Base-by-base conservation (phyloP, 83 land plant genomes). In the Isoetes engelmannii region DNA sequence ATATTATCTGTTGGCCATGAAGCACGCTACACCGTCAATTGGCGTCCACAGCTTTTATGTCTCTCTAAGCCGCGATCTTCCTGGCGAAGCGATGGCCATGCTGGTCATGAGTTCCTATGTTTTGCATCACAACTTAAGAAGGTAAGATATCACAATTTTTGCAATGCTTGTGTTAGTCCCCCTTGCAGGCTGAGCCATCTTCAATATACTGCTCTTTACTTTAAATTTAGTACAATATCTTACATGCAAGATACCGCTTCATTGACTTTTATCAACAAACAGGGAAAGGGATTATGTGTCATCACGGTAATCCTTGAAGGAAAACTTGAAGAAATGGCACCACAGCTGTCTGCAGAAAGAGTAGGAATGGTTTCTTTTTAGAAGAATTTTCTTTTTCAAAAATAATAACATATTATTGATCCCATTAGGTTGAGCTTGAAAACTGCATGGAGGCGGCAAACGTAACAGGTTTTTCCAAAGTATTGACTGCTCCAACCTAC, bases 61-160 rank as follows among this genome's bases (percentile, higher is more conserved):
- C 78, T 75, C 51, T 75, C 74, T 4, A 75, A 75, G 59, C 78
- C 78, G 8, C 74, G 74, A 15, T 74, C 77, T 19, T 57, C 51
- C 8, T 58, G 74, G 77, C 20, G 48, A 5, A 12, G 13, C 12
- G 63, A 69, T 63, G 78, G 57, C 8, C 78, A 75, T 61, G 75
- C 73, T 18, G 68, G 67, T 45, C 78, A 69, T 20, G 68, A 75
- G 43, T 69, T 75, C 53, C 67, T 75, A 17, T 75, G 50, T 5
- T 70, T 75, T 50, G 73, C 78, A 50, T 75, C 78, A 19, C 78
- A 75, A 59, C 78, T 75, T 21, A 75, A 75, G 54, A 75, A 75
- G 78, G 78, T 70, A 28, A 28, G 37, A 28, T 28, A 28, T 28
- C 0, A 28, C 0, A 28, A 28, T 0, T 28, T 28, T 28, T 28